Percentiles rank a stretch among this genome's conserved stretches.
Evolutionary conservation across 1,284 basidiomycete species (phyloP).

Genomic region (Filobasidium uniguttulatum): DNA sequence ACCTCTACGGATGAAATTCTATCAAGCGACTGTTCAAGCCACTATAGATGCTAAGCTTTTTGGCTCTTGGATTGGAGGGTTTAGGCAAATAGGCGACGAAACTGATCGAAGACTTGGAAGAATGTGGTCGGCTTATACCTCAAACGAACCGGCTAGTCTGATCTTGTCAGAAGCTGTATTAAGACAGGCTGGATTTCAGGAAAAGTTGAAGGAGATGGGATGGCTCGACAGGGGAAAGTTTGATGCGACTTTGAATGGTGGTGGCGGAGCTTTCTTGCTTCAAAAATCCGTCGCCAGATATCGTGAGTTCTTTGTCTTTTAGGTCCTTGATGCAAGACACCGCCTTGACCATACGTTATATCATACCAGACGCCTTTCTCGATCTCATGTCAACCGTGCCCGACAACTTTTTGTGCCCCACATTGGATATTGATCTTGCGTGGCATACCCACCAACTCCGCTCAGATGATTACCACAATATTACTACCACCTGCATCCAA

Average conservation of each 20-base stretch:
- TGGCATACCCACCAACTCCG: constrained; percentile 36
- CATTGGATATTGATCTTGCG: constrained; percentile 30
- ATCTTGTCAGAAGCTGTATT: constrained; percentile 23
- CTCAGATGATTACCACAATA: constrained; percentile 17
- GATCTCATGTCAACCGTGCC: constrained; percentile 22
- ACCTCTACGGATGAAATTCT: not conserved
- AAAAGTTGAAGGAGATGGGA: constrained; percentile 19
- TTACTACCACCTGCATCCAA: not conserved
- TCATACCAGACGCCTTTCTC: constrained; percentile 24
- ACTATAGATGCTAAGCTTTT: constrained; percentile 1
- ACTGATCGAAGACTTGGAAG: constrained; percentile 1
- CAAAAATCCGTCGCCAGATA: constrained; percentile 26
- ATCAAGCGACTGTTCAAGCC: not conserved
- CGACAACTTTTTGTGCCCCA: constrained; percentile 10
- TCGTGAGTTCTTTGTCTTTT: constrained; percentile 17
- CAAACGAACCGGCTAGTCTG: constrained; percentile 18
- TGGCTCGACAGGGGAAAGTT: constrained; percentile 21
- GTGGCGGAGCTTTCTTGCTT: constrained; percentile 15
- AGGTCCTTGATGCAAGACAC: too few relatives aligned
- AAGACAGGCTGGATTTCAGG: constrained; percentile 23
- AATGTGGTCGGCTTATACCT: constrained; percentile 13
- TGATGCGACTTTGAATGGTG: too few relatives aligned
- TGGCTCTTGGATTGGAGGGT: not conserved
- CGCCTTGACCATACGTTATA: too few relatives aligned
- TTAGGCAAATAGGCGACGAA: not conserved